Evolutionary conservation across 257 asterid genomes (phyloP).

Genomic region (Asclepias syriaca): DNA sequence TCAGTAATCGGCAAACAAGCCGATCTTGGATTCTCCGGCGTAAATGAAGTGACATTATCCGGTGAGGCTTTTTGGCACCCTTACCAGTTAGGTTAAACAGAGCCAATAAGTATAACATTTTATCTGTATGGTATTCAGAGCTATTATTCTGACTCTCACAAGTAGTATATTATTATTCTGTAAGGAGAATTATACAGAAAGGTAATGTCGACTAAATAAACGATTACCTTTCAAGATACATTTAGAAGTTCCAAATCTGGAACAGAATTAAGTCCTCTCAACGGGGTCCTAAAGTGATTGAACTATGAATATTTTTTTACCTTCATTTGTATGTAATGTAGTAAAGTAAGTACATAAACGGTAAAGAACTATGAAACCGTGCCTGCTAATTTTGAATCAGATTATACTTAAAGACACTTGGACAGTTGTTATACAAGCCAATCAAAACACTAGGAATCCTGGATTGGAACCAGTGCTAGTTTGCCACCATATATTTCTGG

Average conservation of each 20-base stretch:
- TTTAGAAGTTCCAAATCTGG: background rate
- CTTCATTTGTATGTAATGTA: background rate
- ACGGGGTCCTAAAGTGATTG: background rate
- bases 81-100: too few species aligned
- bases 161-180: too few species aligned
- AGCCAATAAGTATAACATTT: too few species aligned
- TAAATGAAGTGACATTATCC: too few species aligned
- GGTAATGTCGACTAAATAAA: background rate
- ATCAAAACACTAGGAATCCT: constrained; percentile 43
- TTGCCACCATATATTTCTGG: constrained; percentile 64
- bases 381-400: background rate
- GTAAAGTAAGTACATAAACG: background rate
- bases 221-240: background rate
- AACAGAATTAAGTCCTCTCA: background rate
- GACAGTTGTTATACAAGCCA: background rate
- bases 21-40: too few species aligned
- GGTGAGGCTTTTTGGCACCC: too few species aligned
- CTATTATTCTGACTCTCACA: too few species aligned
- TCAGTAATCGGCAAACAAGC: too few species aligned
- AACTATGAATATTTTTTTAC: background rate
- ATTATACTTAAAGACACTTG: background rate
- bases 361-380: background rate
- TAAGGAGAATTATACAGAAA: background rate
- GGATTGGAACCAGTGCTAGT: constrained; percentile 61
- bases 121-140: too few species aligned